Percentiles rank a stretch among this genome's conserved stretches.
phyloP scores from a whole-genome alignment of 176 grass and related monocot species.

The Carex scoparia region DNA sequence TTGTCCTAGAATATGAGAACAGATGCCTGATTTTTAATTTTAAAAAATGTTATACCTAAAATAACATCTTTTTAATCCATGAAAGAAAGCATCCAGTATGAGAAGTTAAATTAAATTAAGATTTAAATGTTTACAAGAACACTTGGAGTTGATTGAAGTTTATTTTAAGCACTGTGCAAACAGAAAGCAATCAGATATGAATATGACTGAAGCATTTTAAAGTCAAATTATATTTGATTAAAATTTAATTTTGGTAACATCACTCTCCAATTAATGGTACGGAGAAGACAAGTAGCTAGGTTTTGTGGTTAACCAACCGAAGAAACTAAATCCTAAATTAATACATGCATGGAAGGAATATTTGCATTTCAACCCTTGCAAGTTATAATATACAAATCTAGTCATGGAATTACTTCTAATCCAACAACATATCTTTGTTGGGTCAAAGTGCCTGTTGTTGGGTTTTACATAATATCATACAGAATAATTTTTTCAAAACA shows the following conservation, averaged over 20 bases:
- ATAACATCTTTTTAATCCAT: neutral
- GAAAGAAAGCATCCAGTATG: neutral
- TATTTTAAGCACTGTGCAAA: neutral
- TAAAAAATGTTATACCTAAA: neutral
- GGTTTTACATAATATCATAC: neutral
- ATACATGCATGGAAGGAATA: neutral
- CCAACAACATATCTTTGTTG: neutral
- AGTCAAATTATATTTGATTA: constrained; percentile 9
- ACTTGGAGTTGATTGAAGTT: neutral
- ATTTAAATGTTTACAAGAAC: neutral
- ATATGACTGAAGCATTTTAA: neutral
- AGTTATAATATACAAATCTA: neutral
- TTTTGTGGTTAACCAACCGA: constrained; percentile 1
- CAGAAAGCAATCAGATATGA: neutral
- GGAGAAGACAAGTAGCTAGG: constrained; percentile 6
- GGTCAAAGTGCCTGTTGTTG: neutral
- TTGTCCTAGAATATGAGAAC: neutral
- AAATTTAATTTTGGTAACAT: neutral
- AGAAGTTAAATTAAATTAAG: neutral
- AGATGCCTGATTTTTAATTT: neutral
- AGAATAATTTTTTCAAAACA: neutral
- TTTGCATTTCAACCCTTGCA: neutral
- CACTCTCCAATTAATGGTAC: neutral
- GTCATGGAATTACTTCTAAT: neutral
- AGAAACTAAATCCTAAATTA: neutral